phyloP scores from a whole-genome alignment of 257 asterid genomes.

The Craterostigma plantagineum region DNA sequence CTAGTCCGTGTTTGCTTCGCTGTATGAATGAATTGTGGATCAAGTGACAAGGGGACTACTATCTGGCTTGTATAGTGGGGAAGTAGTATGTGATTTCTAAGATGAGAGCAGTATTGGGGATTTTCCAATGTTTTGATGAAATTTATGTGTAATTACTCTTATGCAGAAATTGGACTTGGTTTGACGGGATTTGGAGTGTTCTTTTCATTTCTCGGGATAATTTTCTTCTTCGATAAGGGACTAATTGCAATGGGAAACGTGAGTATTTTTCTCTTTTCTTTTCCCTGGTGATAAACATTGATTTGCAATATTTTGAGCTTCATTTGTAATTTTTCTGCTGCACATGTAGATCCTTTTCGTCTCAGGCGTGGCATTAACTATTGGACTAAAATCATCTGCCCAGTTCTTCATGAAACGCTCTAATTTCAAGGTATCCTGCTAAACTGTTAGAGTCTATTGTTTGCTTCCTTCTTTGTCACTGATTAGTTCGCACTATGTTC shows the following conservation, averaged over 20 bases:
- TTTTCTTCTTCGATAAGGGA: constrained; percentile 78
- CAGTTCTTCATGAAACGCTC: constrained; percentile 76
- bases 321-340: background rate
- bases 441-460: background rate
- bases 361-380: constrained; percentile 66
- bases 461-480: constrained; percentile 1
- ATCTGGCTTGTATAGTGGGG: background rate
- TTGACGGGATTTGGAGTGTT: constrained; percentile 81
- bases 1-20: no score
- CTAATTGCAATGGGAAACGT: constrained; percentile 85
- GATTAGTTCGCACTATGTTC: constrained; percentile 9
- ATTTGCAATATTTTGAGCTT: no score
- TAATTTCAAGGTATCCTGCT: constrained; percentile 44
- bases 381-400: constrained; percentile 57
- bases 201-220: constrained; percentile 69
- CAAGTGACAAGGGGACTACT: no score
- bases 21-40: no score
- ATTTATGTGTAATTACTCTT: background rate
- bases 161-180: constrained; percentile 83
- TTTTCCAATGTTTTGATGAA: no score
- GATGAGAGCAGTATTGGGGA: background rate
- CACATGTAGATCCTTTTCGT: constrained; percentile 69
- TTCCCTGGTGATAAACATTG: constrained; percentile 8
- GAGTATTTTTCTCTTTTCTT: constrained; percentile 17
- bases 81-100: background rate